phyloP scores from a whole-genome alignment of 148 eudicot species.

The Salicornia ramosissima region DNA sequence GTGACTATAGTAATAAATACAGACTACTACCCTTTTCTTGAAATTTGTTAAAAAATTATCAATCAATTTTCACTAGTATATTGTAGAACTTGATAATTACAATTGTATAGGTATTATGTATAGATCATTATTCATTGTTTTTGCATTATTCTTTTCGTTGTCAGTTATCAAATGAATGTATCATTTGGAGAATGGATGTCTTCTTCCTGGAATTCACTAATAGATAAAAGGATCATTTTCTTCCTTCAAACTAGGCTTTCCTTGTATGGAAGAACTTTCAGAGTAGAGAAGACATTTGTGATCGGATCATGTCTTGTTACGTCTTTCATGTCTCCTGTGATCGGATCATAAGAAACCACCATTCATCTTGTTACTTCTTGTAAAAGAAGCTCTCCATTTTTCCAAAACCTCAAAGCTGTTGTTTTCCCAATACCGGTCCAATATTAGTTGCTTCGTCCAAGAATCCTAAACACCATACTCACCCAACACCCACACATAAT shows the following conservation, averaged over 20 bases:
- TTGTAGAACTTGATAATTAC: no score
- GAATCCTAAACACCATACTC: slow-evolving; percentile 28
- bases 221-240: neutral
- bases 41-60: no score
- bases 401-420: slow-evolving; percentile 23
- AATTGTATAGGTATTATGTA: no score
- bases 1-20: no score
- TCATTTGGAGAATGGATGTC: no score
- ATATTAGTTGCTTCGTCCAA: slow-evolving; percentile 29
- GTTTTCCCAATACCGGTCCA: slow-evolving; percentile 20
- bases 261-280: slow-evolving; percentile 25
- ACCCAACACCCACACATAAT: slow-evolving; percentile 32
- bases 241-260: slow-evolving; percentile 20
- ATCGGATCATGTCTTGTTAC: neutral
- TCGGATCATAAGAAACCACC: slow-evolving; percentile 21
- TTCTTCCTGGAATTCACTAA: slow-evolving; percentile 9
- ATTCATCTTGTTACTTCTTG: slow-evolving; percentile 12
- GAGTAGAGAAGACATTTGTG: no score
- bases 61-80: no score
- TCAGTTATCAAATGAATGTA: no score
- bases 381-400: slow-evolving; percentile 25
- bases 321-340: slow-evolving; percentile 10
- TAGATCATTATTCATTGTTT: no score
- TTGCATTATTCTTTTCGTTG: no score
- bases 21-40: no score